phyloP scores from a whole-genome alignment of 164 flowering plant species.

The Platanus orientalis region DNA sequence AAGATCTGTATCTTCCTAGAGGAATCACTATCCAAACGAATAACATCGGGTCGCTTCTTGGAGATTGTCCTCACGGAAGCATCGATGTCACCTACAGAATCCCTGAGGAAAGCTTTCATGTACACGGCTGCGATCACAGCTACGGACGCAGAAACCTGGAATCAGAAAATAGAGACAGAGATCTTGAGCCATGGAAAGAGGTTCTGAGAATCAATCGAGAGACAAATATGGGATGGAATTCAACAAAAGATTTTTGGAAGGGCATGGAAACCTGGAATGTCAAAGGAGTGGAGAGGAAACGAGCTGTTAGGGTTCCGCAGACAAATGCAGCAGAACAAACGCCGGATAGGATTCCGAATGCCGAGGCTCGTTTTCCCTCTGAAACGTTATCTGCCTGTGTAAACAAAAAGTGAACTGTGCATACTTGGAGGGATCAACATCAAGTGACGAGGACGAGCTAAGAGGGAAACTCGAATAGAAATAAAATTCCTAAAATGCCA shows the following conservation, averaged over 20 bases:
- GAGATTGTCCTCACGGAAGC: slow-evolving; percentile 15
- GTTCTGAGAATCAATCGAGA: too few relatives aligned
- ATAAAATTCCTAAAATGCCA: too few relatives aligned
- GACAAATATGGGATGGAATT: too few relatives aligned
- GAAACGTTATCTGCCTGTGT: slow-evolving; percentile 71
- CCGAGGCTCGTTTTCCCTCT: slow-evolving; percentile 54
- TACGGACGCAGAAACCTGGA: slow-evolving; percentile 35
- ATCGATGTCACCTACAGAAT: slow-evolving; percentile 17
- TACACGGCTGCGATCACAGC: slow-evolving; percentile 31
- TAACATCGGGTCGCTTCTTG: slow-evolving; percentile 9
- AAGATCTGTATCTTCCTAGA: slow-evolving; percentile 23
- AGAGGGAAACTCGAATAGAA: too few relatives aligned
- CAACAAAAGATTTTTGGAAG: too few relatives aligned
- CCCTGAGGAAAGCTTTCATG: slow-evolving; percentile 40
- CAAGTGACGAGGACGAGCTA: too few relatives aligned
- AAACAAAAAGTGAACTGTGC: too few relatives aligned
- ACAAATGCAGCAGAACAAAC: slow-evolving; percentile 62
- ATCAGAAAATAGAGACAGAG: not conserved
- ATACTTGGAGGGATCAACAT: too few relatives aligned
- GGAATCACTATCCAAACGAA: slow-evolving; percentile 12
- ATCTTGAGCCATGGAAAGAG: not conserved
- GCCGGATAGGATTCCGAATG: slow-evolving; percentile 76
- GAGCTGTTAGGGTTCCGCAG: slow-evolving; percentile 64
- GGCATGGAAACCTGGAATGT: slow-evolving; percentile 58
- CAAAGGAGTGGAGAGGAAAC: slow-evolving; percentile 69